Percentiles rank a stretch among this genome's conserved stretches.
These are phyloP conservation scores for Fragaria nilgerrensis DNA, from an alignment of 306 rosid species.

Conservation along the genomic window DNA sequence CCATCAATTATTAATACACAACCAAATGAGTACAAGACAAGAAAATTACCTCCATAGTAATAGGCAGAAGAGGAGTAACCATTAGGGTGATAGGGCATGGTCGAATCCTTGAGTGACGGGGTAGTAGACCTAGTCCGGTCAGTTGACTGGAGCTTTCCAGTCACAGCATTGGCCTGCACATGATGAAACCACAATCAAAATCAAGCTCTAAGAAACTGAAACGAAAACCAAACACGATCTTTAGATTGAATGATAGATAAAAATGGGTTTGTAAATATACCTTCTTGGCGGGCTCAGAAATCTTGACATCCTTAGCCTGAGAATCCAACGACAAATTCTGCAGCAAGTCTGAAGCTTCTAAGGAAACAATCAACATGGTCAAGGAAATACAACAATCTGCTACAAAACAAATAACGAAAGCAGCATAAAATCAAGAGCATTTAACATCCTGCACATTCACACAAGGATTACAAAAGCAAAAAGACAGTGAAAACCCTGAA, in stretches of 20 bases:
- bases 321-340: constrained; percentile 81
- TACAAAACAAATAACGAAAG: neutral
- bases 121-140: constrained; percentile 75
- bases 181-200: constrained; percentile 12
- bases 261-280: constrained; percentile 18
- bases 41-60: constrained; percentile 66
- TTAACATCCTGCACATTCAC: too few relatives aligned
- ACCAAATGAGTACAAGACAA: neutral
- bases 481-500: neutral
- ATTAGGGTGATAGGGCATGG: constrained; percentile 72
- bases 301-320: constrained; percentile 64
- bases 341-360: constrained; percentile 78
- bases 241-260: neutral
- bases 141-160: constrained; percentile 60
- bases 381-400: constrained; percentile 41
- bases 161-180: constrained; percentile 47
- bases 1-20: neutral
- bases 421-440: neutral
- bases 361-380: constrained; percentile 26
- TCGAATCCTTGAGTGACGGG: constrained; percentile 63
- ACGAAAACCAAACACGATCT: neutral
- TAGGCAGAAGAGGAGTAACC: constrained; percentile 66
- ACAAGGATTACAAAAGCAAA: neutral
- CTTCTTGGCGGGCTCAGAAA: constrained; percentile 76
- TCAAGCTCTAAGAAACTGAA: neutral